Percentiles rank a stretch among this genome's conserved stretches.
phyloP scores from a whole-genome alignment of 805 yeast species.

The Teunomyces funiuensis region DNA sequence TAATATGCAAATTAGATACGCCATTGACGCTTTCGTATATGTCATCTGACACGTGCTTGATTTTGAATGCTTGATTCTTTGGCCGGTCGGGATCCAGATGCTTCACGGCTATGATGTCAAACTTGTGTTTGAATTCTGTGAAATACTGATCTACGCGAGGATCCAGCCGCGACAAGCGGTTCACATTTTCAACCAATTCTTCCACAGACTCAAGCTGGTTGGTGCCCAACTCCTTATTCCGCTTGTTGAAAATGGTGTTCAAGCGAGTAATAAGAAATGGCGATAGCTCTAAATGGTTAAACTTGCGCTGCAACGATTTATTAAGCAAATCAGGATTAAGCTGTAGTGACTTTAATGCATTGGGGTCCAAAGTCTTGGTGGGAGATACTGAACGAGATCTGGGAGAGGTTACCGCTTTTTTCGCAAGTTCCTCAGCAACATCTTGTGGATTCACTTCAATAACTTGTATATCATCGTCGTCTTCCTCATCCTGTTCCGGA shows the following conservation, averaged over 20 bases:
- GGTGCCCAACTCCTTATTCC: conserved; percentile 5
- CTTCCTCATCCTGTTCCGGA: conserved; percentile 8
- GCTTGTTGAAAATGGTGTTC: conserved; percentile 7
- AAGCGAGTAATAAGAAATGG: conserved; percentile 3
- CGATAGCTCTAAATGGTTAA: conserved; percentile 1
- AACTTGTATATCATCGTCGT: conserved; percentile 23
- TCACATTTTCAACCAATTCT: conserved; percentile 2
- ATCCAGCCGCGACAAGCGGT: background rate
- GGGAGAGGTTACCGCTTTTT: background rate
- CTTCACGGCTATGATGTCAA: background rate
- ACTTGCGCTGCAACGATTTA: conserved; percentile 5
- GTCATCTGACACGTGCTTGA: conserved; percentile 18
- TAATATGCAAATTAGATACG: conserved; percentile 14
- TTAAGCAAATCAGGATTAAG: background rate
- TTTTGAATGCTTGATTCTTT: conserved; percentile 16
- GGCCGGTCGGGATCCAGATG: conserved; percentile 11
- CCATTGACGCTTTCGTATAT: conserved; percentile 16
- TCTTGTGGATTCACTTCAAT: conserved; percentile 10
- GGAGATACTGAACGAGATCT: background rate
- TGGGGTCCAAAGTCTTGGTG: conserved; percentile 1
- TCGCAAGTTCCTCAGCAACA: background rate
- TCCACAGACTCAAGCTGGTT: conserved; percentile 3
- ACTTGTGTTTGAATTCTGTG: background rate
- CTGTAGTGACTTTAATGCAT: background rate
- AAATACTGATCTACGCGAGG: background rate